These are phyloP conservation scores for Cutaneotrichosporon dermatis DNA, from an alignment of 1,284 basidiomycete species.

Conservation along the genomic window DNA sequence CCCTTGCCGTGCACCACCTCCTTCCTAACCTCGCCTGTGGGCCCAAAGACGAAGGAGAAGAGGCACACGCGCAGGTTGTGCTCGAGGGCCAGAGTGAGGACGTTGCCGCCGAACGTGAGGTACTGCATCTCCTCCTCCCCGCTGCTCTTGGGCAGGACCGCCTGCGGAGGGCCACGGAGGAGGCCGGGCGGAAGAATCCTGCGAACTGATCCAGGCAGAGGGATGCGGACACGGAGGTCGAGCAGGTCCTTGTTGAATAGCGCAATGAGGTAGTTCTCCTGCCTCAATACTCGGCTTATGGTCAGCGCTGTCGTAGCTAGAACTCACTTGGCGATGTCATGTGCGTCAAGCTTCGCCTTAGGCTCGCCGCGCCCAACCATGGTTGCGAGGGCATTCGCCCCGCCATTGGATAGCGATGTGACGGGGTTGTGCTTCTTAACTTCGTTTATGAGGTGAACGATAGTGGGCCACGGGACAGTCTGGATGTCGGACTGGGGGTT, in stretches of 20 bases:
- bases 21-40: constrained; percentile 77
- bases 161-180: constrained; percentile 24
- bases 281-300: constrained; percentile 76
- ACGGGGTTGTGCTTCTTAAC: constrained; percentile 87
- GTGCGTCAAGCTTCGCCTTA: constrained; percentile 78
- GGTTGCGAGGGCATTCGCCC: constrained; percentile 46
- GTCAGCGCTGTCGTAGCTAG: not conserved
- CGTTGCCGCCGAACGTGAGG: constrained; percentile 44
- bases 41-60: constrained; percentile 89
- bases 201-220: constrained; percentile 58
- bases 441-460: constrained; percentile 79
- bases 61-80: constrained; percentile 96
- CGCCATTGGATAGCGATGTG: constrained; percentile 62
- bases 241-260: constrained; percentile 95
- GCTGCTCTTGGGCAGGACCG: constrained; percentile 25
- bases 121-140: constrained; percentile 22
- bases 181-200: constrained; percentile 30
- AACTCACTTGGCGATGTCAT: constrained; percentile 59
- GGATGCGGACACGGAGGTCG: constrained; percentile 68
- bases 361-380: constrained; percentile 37
- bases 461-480: constrained; percentile 92
- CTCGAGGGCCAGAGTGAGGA: constrained; percentile 80
- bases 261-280: constrained; percentile 97
- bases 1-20: constrained; percentile 84
- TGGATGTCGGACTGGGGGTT: constrained; percentile 93